Evolutionary conservation across 2,329 filamentous ascomycete genomes (phyloP).

Genomic region (Colletotrichum tabaci): DNA sequence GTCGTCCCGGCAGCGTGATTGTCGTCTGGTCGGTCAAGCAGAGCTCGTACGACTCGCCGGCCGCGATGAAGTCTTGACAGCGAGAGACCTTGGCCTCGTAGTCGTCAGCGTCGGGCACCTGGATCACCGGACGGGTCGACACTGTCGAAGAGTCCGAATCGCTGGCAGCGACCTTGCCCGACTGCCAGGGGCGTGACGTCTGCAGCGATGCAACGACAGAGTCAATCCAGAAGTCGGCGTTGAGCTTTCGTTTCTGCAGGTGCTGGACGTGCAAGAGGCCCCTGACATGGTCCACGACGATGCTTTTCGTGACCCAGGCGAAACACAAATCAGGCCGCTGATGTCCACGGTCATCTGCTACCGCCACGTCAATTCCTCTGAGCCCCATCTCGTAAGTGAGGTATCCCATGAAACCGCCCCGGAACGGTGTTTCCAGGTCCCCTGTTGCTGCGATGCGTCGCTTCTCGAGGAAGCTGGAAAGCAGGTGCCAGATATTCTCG

Average conservation of each 20-base stretch:
- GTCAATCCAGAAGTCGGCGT: slow-evolving; percentile 51
- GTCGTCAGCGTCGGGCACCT: slow-evolving; percentile 58
- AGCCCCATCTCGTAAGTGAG: slow-evolving; percentile 89
- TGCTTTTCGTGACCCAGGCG: slow-evolving; percentile 81
- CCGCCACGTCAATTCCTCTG: slow-evolving; percentile 66
- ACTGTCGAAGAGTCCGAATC: slow-evolving; percentile 27
- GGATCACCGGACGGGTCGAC: slow-evolving; percentile 48
- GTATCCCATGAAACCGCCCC: slow-evolving; percentile 88
- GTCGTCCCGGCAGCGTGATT: slow-evolving; percentile 61
- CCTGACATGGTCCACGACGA: slow-evolving; percentile 81
- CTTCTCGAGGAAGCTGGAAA: slow-evolving; percentile 61
- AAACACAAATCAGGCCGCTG: slow-evolving; percentile 80
- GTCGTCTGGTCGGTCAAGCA: slow-evolving; percentile 84
- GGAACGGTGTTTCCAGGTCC: slow-evolving; percentile 69
- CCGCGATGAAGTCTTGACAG: slow-evolving; percentile 80
- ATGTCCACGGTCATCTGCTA: slow-evolving; percentile 53
- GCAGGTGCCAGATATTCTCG: slow-evolving; percentile 64
- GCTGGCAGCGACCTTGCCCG: slow-evolving; percentile 29
- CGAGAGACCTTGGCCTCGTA: slow-evolving; percentile 78
- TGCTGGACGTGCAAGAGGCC: slow-evolving; percentile 77
- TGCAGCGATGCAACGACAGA: slow-evolving; percentile 49
- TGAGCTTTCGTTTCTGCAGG: slow-evolving; percentile 56
- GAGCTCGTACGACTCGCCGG: slow-evolving; percentile 88
- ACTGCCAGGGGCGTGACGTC: slow-evolving; percentile 52
- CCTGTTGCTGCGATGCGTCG: slow-evolving; percentile 45